Conservation (phyloP, 2,329 filamentous ascomycete species). For the Trichophaea hybrida region DNA sequence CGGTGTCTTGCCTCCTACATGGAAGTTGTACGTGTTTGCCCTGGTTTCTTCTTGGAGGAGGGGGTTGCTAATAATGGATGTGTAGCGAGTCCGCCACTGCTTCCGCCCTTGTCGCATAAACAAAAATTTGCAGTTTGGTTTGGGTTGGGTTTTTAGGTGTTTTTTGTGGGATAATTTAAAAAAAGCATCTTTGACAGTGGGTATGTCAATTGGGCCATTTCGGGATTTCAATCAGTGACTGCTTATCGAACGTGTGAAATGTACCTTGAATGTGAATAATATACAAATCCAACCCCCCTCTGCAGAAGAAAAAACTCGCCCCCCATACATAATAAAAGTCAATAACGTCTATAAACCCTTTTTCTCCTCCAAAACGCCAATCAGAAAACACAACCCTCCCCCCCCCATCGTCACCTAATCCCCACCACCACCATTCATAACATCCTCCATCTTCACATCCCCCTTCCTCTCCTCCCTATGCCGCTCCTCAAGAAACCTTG, state of each 20-base stretch:
- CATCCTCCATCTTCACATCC: slow-evolving; percentile 7
- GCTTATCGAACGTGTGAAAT: not conserved
- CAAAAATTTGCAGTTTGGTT: not conserved
- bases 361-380: not conserved
- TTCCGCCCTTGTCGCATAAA: slow-evolving; percentile 24
- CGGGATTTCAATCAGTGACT: not conserved
- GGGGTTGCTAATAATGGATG: not conserved
- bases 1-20: slow-evolving; percentile 42
- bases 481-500: slow-evolving; percentile 23
- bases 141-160: not conserved
- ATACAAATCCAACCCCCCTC: no score
- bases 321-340: not conserved
- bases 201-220: not conserved
- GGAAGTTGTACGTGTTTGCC: slow-evolving; percentile 26
- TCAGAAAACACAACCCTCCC: not conserved
- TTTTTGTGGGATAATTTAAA: not conserved
- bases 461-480: slow-evolving; percentile 19
- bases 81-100: slow-evolving; percentile 25
- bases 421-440: not conserved
- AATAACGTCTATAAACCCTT: not conserved
- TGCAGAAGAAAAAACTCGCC: not conserved
- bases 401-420: not conserved
- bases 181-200: not conserved
- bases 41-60: not conserved
- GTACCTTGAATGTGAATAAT: not conserved